Conservation (phyloP, 2,329 filamentous ascomycete genomes). For the Tolypocladium sp. region DNA sequence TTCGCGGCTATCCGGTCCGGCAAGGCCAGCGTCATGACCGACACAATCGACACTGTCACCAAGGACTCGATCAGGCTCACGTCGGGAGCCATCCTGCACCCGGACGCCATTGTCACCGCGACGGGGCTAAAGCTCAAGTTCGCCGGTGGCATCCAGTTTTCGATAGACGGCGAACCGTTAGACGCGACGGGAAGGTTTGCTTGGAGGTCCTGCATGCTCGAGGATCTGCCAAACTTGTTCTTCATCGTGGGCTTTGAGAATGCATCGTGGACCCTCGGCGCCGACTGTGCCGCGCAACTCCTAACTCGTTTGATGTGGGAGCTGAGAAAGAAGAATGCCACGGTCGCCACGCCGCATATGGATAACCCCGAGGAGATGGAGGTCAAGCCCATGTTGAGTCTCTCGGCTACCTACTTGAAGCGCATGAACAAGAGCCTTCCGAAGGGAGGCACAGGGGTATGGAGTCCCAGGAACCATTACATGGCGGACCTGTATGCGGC, state of each 20-base stretch:
- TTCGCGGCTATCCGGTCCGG: slow-evolving; percentile 28
- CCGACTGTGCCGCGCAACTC: slow-evolving; percentile 42
- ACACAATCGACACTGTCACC: slow-evolving; percentile 34
- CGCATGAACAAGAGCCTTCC: slow-evolving; percentile 31
- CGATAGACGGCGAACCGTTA: slow-evolving; percentile 39
- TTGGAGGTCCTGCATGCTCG: slow-evolving; percentile 54
- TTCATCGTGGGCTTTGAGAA: slow-evolving; percentile 53
- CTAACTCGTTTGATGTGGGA: slow-evolving; percentile 39
- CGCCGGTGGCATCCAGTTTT: slow-evolving; percentile 40
- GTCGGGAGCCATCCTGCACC: slow-evolving; percentile 33
- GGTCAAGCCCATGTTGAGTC: slow-evolving; percentile 27
- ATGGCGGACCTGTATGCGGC: slow-evolving; percentile 17
- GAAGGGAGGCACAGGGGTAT: slow-evolving; percentile 29
- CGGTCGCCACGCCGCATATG: slow-evolving; percentile 32
- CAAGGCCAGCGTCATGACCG: slow-evolving; percentile 33
- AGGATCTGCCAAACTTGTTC: slow-evolving; percentile 51
- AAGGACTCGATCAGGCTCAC: slow-evolving; percentile 31
- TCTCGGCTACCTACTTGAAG: slow-evolving; percentile 43
- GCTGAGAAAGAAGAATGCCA: slow-evolving; percentile 34
- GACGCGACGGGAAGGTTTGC: slow-evolving; percentile 34
- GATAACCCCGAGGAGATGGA: slow-evolving; percentile 24
- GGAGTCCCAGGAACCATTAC: slow-evolving; percentile 21
- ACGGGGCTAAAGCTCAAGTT: slow-evolving; percentile 51
- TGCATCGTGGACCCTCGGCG: slow-evolving; percentile 53
- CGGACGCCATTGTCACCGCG: slow-evolving; percentile 57